Percentiles rank a stretch among this genome's conserved stretches.
These are phyloP conservation scores for Scenedesmus sp. DNA, from an alignment of 163 green algal genomes.

Conservation along the genomic window DNA sequence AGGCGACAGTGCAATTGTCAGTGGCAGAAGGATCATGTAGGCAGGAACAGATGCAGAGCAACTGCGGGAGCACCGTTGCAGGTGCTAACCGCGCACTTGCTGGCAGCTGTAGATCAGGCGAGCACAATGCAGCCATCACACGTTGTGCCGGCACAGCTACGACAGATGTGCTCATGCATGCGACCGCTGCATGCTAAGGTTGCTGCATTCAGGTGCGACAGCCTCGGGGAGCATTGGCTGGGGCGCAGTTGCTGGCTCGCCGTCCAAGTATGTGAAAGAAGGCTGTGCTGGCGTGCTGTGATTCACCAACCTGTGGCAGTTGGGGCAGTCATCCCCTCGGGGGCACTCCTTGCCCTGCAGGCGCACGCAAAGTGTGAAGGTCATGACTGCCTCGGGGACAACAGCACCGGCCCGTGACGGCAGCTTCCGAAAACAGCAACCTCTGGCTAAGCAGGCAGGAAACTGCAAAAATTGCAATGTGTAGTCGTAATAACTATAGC, in stretches of 20 bases:
- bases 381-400: background rate
- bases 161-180: too few species aligned
- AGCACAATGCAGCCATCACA: too few species aligned
- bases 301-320: slow-evolving; percentile 78
- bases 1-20: background rate
- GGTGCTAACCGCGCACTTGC: too few species aligned
- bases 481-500: background rate
- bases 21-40: background rate
- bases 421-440: background rate
- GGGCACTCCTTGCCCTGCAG: slow-evolving; percentile 62
- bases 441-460: background rate
- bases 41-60: too few species aligned
- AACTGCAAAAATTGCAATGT: background rate
- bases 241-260: background rate
- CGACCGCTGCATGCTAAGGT: too few species aligned
- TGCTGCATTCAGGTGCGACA: too few species aligned
- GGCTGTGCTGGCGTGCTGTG: background rate
- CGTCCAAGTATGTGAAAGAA: background rate
- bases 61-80: too few species aligned
- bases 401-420: background rate
- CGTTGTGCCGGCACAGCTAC: too few species aligned
- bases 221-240: too few species aligned
- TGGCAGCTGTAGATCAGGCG: too few species aligned
- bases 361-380: background rate
- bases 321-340: slow-evolving; percentile 81